Evolutionary conservation across 441 rosid species (phyloP), one percentile per base, ranked within the genome.

Genomic region (Daphne laureola): DNA sequence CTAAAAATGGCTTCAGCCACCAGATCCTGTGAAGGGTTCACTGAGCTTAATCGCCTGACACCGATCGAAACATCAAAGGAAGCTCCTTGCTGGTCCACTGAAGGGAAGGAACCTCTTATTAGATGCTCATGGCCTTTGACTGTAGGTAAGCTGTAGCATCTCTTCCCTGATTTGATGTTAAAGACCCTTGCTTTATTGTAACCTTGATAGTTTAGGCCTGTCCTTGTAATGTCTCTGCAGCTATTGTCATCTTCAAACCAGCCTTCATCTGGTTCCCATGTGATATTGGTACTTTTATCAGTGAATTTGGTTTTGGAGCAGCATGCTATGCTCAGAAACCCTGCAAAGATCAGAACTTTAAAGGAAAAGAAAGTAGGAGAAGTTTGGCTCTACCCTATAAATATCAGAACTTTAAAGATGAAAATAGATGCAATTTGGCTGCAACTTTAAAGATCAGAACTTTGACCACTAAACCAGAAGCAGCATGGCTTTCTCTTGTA

Each of bases 281-380:
- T 51, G 47, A 76, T 65, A 17, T 38, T 25, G 42, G 54, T 27
- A 16, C 27, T 53, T 17, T n/a, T 47, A 17, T 73, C 75, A 5
- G 60, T 75, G 59, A 41, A 54, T 45, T 26, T 62, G 25, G 77
- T 44, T 12, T 58, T 63, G 3, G 79, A 74, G 14, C 93, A 80
- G 65, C 89, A 78, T 59, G 78, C 77, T 70, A 82, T 76, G 77
- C 81, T 80, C 66, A 80, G 21, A 63, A 71, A 71, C 2, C 64
- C 93, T 82, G 80, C 11, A 31, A 31, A 31, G 38, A 31, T 31
- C 38, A 31, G 11, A 31, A 31, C 38, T 31, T 31, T 5, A 5
- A 31, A 5, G 2, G 25, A 21, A 21, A 21, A 21, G 25, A 21
- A 21, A 0, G 25, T 21, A 21, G 25, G 2, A 21, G 25, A 21